Evolutionary conservation across 164 flowering plant genomes (phyloP).

Genomic region (Platanus orientalis): DNA sequence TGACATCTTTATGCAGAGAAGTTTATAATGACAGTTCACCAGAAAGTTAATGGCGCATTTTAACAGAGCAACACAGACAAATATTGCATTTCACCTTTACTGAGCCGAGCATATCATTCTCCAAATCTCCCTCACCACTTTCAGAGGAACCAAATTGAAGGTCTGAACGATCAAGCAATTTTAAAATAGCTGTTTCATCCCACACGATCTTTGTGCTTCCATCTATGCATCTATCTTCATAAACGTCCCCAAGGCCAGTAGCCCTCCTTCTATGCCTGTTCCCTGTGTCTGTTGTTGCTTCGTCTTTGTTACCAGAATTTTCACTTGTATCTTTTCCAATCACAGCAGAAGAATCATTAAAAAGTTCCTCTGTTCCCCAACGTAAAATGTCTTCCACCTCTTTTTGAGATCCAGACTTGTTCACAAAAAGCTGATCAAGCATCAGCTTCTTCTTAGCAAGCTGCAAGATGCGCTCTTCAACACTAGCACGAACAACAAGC

Average conservation of each 20-base stretch:
- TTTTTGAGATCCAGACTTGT: conserved; percentile 92
- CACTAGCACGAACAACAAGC: conserved; percentile 96
- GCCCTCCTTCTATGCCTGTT: conserved; percentile 54
- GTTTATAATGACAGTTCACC: no score
- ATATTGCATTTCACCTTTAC: conserved; percentile 58
- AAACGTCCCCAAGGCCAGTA: conserved; percentile 95
- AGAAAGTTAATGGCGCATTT: no score
- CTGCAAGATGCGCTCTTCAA: conserved; percentile 93
- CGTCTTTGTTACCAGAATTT: conserved; percentile 41
- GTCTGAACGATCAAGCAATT: conserved; percentile 84
- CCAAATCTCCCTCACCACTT: conserved; percentile 67
- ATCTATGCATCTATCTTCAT: conserved; percentile 84
- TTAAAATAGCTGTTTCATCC: conserved; percentile 89
- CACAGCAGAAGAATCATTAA: conserved; percentile 48
- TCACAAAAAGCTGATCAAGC: conserved; percentile 99
- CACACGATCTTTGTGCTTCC: conserved; percentile 65
- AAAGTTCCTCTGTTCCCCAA: conserved; percentile 99
- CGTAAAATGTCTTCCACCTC: conserved; percentile 94
- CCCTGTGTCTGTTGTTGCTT: conserved; percentile 46
- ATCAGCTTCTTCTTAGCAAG: conserved; percentile 98
- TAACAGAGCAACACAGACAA: no score
- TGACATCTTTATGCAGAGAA: no score
- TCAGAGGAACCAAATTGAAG: conserved; percentile 59
- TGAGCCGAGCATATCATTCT: conserved; percentile 96
- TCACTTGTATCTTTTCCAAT: conserved; percentile 49